A percentile compares a stretch with the other conserved stretches of the same genome.
Conservation (phyloP, 164 flowering plant genomes). For the Annona squamosa region DNA sequence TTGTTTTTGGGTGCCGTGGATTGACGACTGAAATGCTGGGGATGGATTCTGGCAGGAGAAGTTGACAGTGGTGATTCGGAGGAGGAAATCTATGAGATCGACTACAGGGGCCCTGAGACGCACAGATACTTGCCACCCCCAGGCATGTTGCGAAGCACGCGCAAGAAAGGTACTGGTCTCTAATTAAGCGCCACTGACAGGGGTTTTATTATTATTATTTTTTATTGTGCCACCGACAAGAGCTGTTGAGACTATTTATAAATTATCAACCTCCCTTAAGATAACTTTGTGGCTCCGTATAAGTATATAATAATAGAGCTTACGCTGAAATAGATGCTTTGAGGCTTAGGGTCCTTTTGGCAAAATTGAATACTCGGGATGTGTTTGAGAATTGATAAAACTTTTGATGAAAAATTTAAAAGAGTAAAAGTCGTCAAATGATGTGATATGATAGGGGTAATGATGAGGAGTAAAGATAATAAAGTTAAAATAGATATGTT, state of each 20-base stretch:
- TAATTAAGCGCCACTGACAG: too few species aligned
- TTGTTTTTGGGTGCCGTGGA: background rate
- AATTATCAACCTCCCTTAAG: background rate
- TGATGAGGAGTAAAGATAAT: too few species aligned
- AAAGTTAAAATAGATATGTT: too few species aligned
- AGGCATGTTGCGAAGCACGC: background rate
- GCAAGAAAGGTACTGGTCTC: background rate
- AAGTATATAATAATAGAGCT: background rate
- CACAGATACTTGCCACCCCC: slow-evolving; percentile 69
- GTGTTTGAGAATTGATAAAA: too few species aligned
- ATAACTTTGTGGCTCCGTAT: background rate
- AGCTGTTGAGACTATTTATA: background rate
- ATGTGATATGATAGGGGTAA: too few species aligned
- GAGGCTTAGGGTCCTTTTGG: too few species aligned
- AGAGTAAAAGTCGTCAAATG: too few species aligned
- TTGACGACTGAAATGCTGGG: background rate
- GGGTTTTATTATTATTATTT: too few species aligned
- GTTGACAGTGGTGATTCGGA: background rate
- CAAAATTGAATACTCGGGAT: too few species aligned
- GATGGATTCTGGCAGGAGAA: too few species aligned
- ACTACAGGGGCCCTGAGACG: slow-evolving; percentile 89
- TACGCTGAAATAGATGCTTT: background rate
- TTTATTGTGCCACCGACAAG: background rate
- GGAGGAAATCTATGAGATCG: slow-evolving; percentile 57
- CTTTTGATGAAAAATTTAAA: too few species aligned